Conservation (phyloP, 169 alveolate species). For the Eimeria necatrix region DNA sequence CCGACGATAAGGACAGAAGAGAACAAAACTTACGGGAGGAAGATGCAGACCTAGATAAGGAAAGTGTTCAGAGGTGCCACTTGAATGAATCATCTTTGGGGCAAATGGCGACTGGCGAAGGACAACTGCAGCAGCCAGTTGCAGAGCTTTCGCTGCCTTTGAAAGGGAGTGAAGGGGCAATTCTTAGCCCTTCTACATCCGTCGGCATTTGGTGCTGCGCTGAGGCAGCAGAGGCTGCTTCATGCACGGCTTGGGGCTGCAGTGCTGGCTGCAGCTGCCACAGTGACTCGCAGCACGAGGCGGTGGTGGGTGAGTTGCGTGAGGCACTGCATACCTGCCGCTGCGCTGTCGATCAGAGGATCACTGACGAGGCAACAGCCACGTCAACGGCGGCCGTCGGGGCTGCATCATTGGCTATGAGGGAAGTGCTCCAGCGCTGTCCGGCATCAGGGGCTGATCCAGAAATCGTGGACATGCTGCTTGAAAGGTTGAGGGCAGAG, state of each 20-base stretch:
- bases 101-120: constrained; percentile 14
- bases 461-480: constrained; percentile 55
- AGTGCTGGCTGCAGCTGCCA: constrained; percentile 69
- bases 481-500: constrained; percentile 72
- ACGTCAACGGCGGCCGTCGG: constrained; percentile 14
- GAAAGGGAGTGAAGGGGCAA: not conserved
- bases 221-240: constrained; percentile 47
- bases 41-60: constrained; percentile 8
- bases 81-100: constrained; percentile 9
- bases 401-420: constrained; percentile 50
- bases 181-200: not conserved
- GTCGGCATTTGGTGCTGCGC: constrained; percentile 50
- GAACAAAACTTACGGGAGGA: not conserved
- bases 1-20: constrained; percentile 27
- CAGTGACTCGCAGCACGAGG: constrained; percentile 57
- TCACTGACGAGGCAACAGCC: not conserved
- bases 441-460: constrained; percentile 75
- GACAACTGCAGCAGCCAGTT: not conserved
- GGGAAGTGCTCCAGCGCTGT: constrained; percentile 57
- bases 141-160: constrained; percentile 31
- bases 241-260: constrained; percentile 76
- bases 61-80: not conserved
- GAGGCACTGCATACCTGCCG: constrained; percentile 64
- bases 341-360: not conserved
- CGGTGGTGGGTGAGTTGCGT: constrained; percentile 47